phyloP scores from a whole-genome alignment of 768 basidiomycete species.

The Suillus bovinus region DNA sequence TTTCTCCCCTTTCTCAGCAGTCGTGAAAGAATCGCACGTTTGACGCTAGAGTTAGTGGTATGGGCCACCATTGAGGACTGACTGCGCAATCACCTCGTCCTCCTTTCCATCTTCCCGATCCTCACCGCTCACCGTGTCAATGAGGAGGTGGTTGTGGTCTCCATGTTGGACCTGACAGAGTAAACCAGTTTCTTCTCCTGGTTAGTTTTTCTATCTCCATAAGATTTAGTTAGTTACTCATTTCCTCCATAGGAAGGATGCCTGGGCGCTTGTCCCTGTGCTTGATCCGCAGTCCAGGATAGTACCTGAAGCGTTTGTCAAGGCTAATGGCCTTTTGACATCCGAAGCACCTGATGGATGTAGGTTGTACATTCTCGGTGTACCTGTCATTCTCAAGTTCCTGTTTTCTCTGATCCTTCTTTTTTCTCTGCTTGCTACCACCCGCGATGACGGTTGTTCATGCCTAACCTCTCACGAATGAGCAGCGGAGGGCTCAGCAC shows the following conservation, averaged over 20 bases:
- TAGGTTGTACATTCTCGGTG: conserved; percentile 22
- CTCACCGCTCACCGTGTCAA: no score
- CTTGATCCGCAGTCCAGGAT: conserved; percentile 37
- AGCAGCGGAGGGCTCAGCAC: neutral
- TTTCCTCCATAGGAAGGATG: conserved; percentile 11
- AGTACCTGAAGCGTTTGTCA: conserved; percentile 37
- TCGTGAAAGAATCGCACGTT: conserved; percentile 22
- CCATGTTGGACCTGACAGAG: neutral
- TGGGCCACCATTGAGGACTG: conserved; percentile 11
- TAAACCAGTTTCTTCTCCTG: neutral
- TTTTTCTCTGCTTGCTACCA: conserved; percentile 30
- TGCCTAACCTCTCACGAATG: neutral
- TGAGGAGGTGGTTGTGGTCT: neutral
- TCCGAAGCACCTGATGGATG: conserved; percentile 30
- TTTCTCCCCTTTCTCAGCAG: conserved; percentile 9
- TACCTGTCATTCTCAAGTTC: conserved; percentile 33
- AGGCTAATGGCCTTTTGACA: conserved; percentile 33
- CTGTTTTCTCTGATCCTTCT: conserved; percentile 25
- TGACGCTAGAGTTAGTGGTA: conserved; percentile 15
- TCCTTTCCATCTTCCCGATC: conserved; percentile 18
- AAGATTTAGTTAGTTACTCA: conserved; percentile 16
- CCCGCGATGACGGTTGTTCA: conserved; percentile 3
- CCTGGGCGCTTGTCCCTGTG: conserved; percentile 32
- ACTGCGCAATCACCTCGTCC: conserved; percentile 17
- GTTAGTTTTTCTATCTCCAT: conserved; percentile 17